Evolutionary conservation across 495 filamentous ascomycete genomes (phyloP).

Genomic region (Penicillium salamii): DNA sequence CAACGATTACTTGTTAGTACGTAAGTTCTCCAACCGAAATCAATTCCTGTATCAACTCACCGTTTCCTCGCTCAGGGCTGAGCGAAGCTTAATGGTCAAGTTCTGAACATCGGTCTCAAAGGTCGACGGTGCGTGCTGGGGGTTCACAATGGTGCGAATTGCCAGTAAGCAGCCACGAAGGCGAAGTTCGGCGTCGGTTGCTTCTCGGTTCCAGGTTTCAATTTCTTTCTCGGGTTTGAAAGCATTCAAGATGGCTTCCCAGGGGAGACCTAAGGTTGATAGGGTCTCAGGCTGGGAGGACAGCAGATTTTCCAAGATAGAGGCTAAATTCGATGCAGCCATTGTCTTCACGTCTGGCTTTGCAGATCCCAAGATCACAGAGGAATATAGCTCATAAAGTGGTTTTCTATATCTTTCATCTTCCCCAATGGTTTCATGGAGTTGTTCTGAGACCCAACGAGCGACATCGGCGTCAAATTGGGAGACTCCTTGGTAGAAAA

Average conservation of each 20-base stretch:
- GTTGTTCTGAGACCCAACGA: conserved; percentile 37
- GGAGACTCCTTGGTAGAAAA: conserved; percentile 27
- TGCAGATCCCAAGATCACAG: conserved; percentile 27
- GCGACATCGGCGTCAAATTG: conserved; percentile 36
- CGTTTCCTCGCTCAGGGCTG: conserved; percentile 42
- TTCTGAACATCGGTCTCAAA: conserved; percentile 22
- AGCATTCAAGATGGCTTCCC: conserved; percentile 19
- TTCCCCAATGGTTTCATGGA: conserved; percentile 24
- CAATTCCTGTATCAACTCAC: conserved; percentile 24
- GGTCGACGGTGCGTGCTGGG: conserved; percentile 4
- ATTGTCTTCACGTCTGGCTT: conserved; percentile 29
- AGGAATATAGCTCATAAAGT: conserved; percentile 28
- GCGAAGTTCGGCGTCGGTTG: conserved; percentile 41
- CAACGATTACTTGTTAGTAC: neutral
- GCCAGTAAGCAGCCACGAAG: conserved; percentile 58
- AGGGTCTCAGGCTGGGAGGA: conserved; percentile 12
- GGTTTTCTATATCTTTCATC: conserved; percentile 20
- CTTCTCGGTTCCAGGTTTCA: conserved; percentile 39
- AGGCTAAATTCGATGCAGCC: conserved; percentile 36
- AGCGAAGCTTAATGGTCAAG: conserved; percentile 35
- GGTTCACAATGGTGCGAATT: conserved; percentile 42
- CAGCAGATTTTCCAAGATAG: conserved; percentile 27
- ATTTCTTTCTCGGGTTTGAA: conserved; percentile 24
- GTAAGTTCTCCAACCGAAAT: too few species aligned
- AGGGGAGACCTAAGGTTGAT: conserved; percentile 21